Evolutionary conservation across 1,139 yeast genomes (phyloP).

Genomic region (Geotrichum reessii): DNA sequence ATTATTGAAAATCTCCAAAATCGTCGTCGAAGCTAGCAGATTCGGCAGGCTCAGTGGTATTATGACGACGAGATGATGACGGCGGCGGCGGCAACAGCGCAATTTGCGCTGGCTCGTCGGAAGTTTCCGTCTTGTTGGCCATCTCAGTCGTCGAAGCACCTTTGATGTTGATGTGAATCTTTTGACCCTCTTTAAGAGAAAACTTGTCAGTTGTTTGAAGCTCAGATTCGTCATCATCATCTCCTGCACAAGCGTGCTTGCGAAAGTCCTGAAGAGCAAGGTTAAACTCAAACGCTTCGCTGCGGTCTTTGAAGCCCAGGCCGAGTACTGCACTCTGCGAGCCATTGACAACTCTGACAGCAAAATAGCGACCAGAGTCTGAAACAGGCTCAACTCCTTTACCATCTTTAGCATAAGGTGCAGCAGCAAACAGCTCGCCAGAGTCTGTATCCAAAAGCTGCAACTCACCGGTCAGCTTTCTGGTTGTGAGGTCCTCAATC

Average conservation of each 20-base stretch:
- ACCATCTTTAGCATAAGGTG: slow-evolving; percentile 32
- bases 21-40: slow-evolving; percentile 35
- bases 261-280: slow-evolving; percentile 38
- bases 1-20: slow-evolving; percentile 42
- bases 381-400: slow-evolving; percentile 29
- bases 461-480: slow-evolving; percentile 29
- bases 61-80: not conserved
- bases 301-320: slow-evolving; percentile 38
- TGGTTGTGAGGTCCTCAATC: slow-evolving; percentile 22
- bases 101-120: slow-evolving; percentile 16
- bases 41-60: not conserved
- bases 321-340: slow-evolving; percentile 38
- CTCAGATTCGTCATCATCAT: slow-evolving; percentile 16
- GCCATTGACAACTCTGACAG: slow-evolving; percentile 34
- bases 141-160: slow-evolving; percentile 12
- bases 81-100: slow-evolving; percentile 27
- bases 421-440: slow-evolving; percentile 35
- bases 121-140: slow-evolving; percentile 4
- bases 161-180: slow-evolving; percentile 26
- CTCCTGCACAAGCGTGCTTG: slow-evolving; percentile 25
- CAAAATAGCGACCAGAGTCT: slow-evolving; percentile 35
- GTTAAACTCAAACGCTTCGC: slow-evolving; percentile 39
- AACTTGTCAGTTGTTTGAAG: slow-evolving; percentile 24
- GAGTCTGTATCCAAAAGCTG: slow-evolving; percentile 31
- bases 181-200: slow-evolving; percentile 31